Percentiles rank a stretch among this genome's conserved stretches.
Evolutionary conservation across 208 protist genomes (phyloP).

Genomic region (Acanthamoeba sp.): DNA sequence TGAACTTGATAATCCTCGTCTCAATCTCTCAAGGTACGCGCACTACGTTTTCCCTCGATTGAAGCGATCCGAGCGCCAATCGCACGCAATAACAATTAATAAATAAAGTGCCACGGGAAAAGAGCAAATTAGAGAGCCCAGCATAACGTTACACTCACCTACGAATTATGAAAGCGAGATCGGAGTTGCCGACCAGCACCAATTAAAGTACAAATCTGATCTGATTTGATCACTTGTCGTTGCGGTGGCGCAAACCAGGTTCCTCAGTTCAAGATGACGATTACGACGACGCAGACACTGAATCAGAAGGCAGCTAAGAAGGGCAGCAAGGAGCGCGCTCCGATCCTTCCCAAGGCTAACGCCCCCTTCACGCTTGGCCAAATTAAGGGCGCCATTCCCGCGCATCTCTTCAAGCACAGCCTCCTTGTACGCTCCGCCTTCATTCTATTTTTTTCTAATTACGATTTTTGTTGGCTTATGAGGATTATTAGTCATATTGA

Average conservation of each 20-base stretch:
- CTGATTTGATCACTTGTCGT: too few relatives aligned
- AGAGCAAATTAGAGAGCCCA: too few relatives aligned
- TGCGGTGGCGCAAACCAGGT: neutral
- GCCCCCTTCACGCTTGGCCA: slow-evolving; percentile 55
- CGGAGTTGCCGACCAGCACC: too few relatives aligned
- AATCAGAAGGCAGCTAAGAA: slow-evolving; percentile 64
- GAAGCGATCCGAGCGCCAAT: too few relatives aligned
- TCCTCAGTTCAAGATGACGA: slow-evolving; percentile 36
- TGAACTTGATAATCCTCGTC: neutral
- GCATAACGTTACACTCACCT: too few relatives aligned
- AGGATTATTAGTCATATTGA: neutral
- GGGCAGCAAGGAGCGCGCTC: neutral
- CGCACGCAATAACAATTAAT: too few relatives aligned
- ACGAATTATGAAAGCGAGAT: too few relatives aligned
- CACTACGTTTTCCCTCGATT: too few relatives aligned
- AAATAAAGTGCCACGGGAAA: too few relatives aligned
- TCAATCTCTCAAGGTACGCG: neutral
- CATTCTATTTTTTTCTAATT: neutral
- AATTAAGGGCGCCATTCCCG: slow-evolving; percentile 77
- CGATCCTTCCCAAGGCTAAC: slow-evolving; percentile 1
- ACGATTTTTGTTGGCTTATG: neutral
- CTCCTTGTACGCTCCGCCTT: slow-evolving; percentile 30
- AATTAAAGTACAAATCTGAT: too few relatives aligned
- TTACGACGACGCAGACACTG: slow-evolving; percentile 56
- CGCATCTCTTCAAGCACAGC: slow-evolving; percentile 78